These are phyloP conservation scores for Fusarium longipes DNA, from an alignment of 2,329 filamentous ascomycete genomes.

Conservation along the genomic window DNA sequence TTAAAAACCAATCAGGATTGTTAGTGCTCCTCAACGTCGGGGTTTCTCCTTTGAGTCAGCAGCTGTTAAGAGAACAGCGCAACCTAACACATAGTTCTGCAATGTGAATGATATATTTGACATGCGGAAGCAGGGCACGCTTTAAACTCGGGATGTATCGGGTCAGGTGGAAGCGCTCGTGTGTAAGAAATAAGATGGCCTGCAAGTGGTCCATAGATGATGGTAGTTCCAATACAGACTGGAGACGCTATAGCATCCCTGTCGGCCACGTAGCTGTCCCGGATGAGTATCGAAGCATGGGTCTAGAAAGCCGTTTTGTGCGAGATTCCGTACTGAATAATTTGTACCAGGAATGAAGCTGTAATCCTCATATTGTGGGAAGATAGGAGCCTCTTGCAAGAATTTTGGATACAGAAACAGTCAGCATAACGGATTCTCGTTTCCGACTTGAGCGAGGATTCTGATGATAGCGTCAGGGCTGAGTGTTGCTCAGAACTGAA, in stretches of 20 bases:
- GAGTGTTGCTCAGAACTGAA: neutral
- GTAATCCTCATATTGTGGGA: neutral
- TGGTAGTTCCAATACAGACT: neutral
- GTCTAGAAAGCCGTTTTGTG: neutral
- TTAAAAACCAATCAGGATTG: constrained; percentile 7
- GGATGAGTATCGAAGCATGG: constrained; percentile 2
- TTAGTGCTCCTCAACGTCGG: neutral
- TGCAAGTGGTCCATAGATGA: neutral
- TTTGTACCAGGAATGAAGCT: neutral
- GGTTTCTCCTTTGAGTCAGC: neutral
- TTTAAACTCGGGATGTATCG: neutral
- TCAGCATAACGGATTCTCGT: neutral
- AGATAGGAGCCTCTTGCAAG: neutral
- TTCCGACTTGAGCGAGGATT: neutral
- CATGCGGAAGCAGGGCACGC: neutral
- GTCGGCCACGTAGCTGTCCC: neutral
- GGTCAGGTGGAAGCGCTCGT: neutral
- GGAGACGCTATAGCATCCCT: constrained; percentile 12
- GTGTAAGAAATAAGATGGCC: neutral
- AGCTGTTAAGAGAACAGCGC: neutral
- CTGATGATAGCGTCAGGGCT: neutral
- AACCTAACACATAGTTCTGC: neutral
- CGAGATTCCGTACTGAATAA: neutral
- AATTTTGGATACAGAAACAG: neutral
- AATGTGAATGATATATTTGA: neutral